Evolutionary conservation across 1,284 basidiomycete genomes (phyloP).

Genomic region (Tylopilus orsonianus): DNA sequence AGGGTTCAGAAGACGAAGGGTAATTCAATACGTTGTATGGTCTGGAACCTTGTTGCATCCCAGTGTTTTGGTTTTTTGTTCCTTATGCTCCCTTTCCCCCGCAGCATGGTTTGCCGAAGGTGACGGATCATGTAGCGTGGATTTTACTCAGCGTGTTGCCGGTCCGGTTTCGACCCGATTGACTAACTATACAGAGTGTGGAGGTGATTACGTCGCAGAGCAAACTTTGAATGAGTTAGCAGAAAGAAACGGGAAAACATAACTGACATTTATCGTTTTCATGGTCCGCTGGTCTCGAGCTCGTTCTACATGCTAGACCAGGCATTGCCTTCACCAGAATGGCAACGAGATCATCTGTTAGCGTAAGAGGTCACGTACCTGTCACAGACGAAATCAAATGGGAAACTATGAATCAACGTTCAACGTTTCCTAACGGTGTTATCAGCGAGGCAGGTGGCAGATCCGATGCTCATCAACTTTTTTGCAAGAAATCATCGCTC

Average conservation of each 20-base stretch:
- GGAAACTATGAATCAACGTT: constrained; percentile 12
- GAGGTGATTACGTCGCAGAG: constrained; percentile 5
- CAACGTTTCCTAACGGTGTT: constrained; percentile 26
- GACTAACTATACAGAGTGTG: constrained; percentile 7
- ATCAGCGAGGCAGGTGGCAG: constrained; percentile 15
- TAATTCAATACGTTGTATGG: constrained; percentile 29
- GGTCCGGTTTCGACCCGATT: constrained; percentile 8
- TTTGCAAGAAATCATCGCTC: constrained; percentile 1
- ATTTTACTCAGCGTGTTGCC: constrained; percentile 7
- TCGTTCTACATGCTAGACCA: neutral
- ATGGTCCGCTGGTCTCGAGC: neutral
- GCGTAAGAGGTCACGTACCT: constrained; percentile 17
- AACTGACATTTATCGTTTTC: constrained; percentile 3
- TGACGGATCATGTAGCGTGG: constrained; percentile 19
- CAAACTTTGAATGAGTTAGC: constrained; percentile 9
- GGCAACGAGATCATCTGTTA: constrained; percentile 18
- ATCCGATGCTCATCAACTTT: constrained; percentile 6
- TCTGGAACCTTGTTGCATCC: constrained; percentile 19
- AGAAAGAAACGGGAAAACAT: constrained; percentile 7
- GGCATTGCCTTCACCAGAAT: constrained; percentile 23
- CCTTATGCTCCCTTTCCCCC: constrained; percentile 10
- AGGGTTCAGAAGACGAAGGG: constrained; percentile 36
- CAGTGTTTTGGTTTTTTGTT: constrained; percentile 17
- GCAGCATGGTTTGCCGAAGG: constrained; percentile 19
- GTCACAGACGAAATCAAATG: constrained; percentile 19